Percentiles rank a stretch among this genome's conserved stretches.
These are phyloP conservation scores for Elaeis oleifera DNA, from an alignment of 202 grass and related monocot genomes.

Conservation along the genomic window DNA sequence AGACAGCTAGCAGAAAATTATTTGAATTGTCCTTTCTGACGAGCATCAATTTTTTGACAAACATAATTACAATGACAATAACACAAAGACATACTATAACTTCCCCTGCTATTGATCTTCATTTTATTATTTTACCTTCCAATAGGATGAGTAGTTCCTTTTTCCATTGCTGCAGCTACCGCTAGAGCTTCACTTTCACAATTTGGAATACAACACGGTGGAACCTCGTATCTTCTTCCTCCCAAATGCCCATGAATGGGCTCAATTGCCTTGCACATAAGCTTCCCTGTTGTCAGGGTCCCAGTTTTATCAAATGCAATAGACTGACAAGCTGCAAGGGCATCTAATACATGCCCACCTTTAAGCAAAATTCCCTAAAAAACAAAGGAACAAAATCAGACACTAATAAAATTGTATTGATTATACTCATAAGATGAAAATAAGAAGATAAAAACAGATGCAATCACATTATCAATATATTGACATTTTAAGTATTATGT, in stretches of 20 bases:
- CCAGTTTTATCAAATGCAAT: constrained; percentile 99
- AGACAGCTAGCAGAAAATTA: too few relatives aligned
- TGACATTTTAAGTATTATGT: too few relatives aligned
- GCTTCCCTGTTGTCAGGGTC: constrained; percentile 90
- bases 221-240: constrained; percentile 22
- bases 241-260: constrained; percentile 84
- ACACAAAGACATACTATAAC: too few relatives aligned
- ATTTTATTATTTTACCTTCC: constrained; percentile 47
- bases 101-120: too few relatives aligned
- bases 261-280: constrained; percentile 92
- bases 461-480: too few relatives aligned
- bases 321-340: constrained; percentile 78
- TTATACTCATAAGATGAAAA: too few relatives aligned
- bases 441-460: too few relatives aligned
- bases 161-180: constrained; percentile 96
- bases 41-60: too few relatives aligned
- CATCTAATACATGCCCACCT: constrained; percentile 94
- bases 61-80: too few relatives aligned
- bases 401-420: not conserved
- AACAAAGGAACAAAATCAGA: constrained; percentile 9
- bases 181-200: constrained; percentile 98
- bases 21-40: too few relatives aligned
- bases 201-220: constrained; percentile 71
- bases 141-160: constrained; percentile 96
- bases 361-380: constrained; percentile 91